These are phyloP conservation scores for Fraxinus pennsylvanica DNA, from an alignment of 257 asterid genomes.

Conservation along the genomic window DNA sequence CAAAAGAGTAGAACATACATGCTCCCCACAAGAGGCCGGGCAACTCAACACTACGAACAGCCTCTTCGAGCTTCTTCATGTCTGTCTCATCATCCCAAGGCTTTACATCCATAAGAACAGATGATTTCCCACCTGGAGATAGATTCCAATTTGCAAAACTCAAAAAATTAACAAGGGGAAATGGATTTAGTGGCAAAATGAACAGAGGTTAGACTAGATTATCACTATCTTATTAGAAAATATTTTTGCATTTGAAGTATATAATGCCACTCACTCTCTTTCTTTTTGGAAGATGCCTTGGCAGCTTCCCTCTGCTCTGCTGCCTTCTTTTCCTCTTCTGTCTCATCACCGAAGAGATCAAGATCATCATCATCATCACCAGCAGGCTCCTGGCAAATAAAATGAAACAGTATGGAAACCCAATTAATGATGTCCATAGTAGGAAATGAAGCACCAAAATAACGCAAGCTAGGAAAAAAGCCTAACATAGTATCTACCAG, in stretches of 20 bases:
- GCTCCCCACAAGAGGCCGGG: conserved; percentile 97
- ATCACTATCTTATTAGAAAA: background rate
- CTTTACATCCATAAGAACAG: conserved; percentile 87
- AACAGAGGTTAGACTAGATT: background rate
- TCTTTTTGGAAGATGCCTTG: conserved; percentile 82
- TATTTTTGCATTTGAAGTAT: background rate
- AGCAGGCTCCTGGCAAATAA: conserved; percentile 42
- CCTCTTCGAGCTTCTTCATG: conserved; percentile 89
- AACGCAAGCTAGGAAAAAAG: background rate
- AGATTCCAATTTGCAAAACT: background rate
- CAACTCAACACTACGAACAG: conserved; percentile 68
- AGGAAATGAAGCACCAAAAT: background rate
- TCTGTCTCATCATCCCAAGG: conserved; percentile 99
- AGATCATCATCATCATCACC: conserved; percentile 84
- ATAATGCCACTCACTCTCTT: conserved; percentile 70
- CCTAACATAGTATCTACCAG: background rate
- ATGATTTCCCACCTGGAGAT: conserved; percentile 84
- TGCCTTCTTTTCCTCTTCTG: conserved; percentile 97
- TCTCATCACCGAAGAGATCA: conserved; percentile 93
- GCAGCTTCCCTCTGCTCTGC: conserved; percentile 85
- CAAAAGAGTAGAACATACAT: conserved; percentile 44
- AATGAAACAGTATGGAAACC: background rate
- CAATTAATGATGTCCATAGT: background rate
- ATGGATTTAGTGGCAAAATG: background rate
- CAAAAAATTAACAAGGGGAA: background rate